phyloP scores from a whole-genome alignment of 2,329 filamentous ascomycete genomes.

The Ophiocordyceps unilateralis region DNA sequence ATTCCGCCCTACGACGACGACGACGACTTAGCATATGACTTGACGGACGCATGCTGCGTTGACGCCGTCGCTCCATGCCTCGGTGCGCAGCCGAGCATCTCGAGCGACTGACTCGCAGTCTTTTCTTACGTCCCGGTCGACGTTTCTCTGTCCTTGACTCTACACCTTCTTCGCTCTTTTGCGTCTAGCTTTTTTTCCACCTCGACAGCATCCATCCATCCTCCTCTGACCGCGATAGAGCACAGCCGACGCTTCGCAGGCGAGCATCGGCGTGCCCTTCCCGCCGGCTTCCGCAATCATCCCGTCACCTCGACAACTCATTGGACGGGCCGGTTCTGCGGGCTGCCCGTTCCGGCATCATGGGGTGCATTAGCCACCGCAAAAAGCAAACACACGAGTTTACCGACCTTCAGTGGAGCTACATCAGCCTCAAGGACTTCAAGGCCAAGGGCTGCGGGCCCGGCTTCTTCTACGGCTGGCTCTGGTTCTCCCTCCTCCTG shows the following conservation, averaged over 20 bases:
- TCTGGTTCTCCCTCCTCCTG: constrained; percentile 64
- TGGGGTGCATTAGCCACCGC: constrained; percentile 49
- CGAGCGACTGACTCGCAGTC: neutral
- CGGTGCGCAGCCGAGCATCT: too few species aligned
- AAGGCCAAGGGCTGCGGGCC: constrained; percentile 64
- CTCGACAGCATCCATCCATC: too few species aligned
- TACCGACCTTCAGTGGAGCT: constrained; percentile 88
- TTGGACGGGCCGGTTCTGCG: too few species aligned
- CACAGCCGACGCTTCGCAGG: constrained; percentile 31
- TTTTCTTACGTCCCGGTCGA: neutral
- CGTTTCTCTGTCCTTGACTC: too few species aligned
- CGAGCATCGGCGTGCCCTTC: constrained; percentile 23
- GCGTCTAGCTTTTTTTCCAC: too few species aligned
- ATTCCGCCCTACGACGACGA: too few species aligned
- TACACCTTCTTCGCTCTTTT: too few species aligned
- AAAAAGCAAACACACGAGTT: constrained; percentile 46
- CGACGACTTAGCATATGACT: too few species aligned
- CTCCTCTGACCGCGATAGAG: neutral
- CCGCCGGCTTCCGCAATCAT: constrained; percentile 1
- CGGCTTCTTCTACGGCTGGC: constrained; percentile 64
- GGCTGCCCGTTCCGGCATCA: constrained; percentile 18
- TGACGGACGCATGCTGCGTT: too few species aligned
- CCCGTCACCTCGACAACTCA: too few species aligned
- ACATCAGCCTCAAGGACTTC: constrained; percentile 66
- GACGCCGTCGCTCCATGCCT: too few species aligned